A percentile compares a stretch with the other conserved stretches of the same genome.
phyloP scores from a whole-genome alignment of 352 stramenopile species.

The Phytophthora hybrid region DNA sequence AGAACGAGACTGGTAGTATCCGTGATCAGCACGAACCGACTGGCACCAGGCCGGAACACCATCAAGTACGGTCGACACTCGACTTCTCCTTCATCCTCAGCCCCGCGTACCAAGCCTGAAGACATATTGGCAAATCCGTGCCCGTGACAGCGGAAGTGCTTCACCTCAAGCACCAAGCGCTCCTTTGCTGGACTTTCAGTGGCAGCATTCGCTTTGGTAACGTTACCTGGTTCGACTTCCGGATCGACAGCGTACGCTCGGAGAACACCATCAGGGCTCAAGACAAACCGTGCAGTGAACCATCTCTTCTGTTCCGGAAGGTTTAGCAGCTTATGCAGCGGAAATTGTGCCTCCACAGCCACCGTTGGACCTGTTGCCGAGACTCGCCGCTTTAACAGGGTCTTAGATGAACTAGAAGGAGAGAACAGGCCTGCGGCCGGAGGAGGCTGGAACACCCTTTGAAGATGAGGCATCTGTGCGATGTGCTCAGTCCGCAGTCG shows the following conservation, averaged over 20 bases:
- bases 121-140: conserved; percentile 41
- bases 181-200: conserved; percentile 38
- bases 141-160: conserved; percentile 59
- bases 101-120: conserved; percentile 8
- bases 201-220: not conserved
- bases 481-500: conserved; percentile 57
- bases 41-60: conserved; percentile 58
- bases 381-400: conserved; percentile 17
- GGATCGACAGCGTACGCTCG: conserved; percentile 34
- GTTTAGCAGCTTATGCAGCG: conserved; percentile 62
- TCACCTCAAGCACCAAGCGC: conserved; percentile 52
- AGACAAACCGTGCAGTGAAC: conserved; percentile 59
- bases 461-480: conserved; percentile 62
- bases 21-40: conserved; percentile 65
- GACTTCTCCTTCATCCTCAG: conserved; percentile 24
- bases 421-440: not conserved
- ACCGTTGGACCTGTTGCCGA: conserved; percentile 8
- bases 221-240: not conserved
- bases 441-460: conserved; percentile 62
- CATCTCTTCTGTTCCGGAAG: conserved; percentile 58
- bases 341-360: conserved; percentile 19
- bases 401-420: conserved; percentile 7
- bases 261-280: conserved; percentile 56
- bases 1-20: conserved; percentile 49
- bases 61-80: conserved; percentile 63